phyloP scores from a whole-genome alignment of 768 basidiomycete genomes.

The Kwoniella newhampshirensis region DNA sequence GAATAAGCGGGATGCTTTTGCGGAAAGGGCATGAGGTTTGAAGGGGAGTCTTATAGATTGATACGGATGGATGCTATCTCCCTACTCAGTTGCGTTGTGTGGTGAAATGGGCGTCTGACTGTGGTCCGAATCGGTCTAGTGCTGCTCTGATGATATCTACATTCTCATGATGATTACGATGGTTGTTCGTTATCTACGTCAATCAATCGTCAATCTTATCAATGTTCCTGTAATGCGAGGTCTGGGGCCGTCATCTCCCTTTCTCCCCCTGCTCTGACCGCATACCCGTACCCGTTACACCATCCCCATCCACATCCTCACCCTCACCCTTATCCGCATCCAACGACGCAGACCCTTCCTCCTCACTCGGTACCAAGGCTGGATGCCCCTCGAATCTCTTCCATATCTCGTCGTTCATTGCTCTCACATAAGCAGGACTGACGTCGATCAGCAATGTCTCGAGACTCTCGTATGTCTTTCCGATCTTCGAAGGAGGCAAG shows the following conservation, averaged over 20 bases:
- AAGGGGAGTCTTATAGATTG: background rate
- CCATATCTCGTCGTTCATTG: constrained; percentile 37
- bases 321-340: constrained; percentile 1
- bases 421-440: constrained; percentile 30
- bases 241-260: no score
- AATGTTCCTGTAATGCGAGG: no score
- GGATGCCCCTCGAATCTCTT: constrained; percentile 27
- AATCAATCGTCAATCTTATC: no score
- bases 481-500: constrained; percentile 8
- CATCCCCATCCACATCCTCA: background rate
- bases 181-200: no score
- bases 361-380: no score
- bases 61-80: constrained; percentile 1
- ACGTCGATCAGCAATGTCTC: constrained; percentile 39
- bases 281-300: background rate
- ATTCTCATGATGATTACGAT: no score
- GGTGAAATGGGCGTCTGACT: no score
- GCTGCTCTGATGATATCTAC: background rate
- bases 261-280: no score
- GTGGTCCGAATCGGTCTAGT: no score
- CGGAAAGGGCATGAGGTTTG: background rate
- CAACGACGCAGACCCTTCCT: background rate
- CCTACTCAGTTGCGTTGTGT: no score
- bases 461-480: constrained; percentile 35
- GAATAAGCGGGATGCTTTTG: constrained; percentile 5